Percentiles rank a stretch among this genome's conserved stretches.
phyloP scores from a whole-genome alignment of 805 yeast species.

The Starmera caribaea region DNA sequence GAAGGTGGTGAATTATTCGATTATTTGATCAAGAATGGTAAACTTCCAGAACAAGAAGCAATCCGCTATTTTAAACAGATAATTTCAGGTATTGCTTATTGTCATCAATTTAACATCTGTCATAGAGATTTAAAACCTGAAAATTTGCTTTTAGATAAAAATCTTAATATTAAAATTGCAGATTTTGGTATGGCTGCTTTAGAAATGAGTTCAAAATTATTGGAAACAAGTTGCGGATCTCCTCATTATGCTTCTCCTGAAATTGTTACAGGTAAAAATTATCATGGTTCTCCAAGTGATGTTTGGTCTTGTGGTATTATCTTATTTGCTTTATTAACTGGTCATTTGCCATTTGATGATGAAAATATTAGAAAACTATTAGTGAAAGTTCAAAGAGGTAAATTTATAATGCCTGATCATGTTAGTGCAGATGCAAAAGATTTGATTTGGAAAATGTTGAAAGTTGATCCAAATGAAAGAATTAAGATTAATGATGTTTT shows the following conservation, averaged over 20 bases:
- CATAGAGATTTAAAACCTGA: constrained; percentile 86
- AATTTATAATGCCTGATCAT: constrained; percentile 72
- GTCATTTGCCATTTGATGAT: constrained; percentile 94
- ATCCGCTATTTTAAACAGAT: constrained; percentile 82
- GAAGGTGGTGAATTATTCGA: constrained; percentile 97
- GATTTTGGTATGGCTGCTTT: constrained; percentile 99
- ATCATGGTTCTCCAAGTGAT: constrained; percentile 95
- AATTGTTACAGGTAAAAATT: constrained; percentile 88
- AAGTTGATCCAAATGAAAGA: constrained; percentile 72
- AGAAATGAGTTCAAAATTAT: constrained; percentile 68
- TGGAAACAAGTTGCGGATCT: constrained; percentile 95
- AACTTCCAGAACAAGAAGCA: constrained; percentile 84
- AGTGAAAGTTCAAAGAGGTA: constrained; percentile 86
- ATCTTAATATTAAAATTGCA: constrained; percentile 88
- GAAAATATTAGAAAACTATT: constrained; percentile 84
- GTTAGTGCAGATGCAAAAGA: constrained; percentile 82
- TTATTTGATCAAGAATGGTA: constrained; percentile 79
- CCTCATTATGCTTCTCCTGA: constrained; percentile 99
- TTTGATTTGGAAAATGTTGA: constrained; percentile 69
- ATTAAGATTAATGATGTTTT: constrained; percentile 71
- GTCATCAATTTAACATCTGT: constrained; percentile 80
- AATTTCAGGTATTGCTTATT: constrained; percentile 71
- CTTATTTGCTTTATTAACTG: constrained; percentile 85
- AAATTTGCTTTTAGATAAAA: constrained; percentile 67
- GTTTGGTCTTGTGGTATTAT: constrained; percentile 99